These are phyloP conservation scores for Wolfiporia cocos DNA, from an alignment of 1,284 basidiomycete species.

Conservation along the genomic window DNA sequence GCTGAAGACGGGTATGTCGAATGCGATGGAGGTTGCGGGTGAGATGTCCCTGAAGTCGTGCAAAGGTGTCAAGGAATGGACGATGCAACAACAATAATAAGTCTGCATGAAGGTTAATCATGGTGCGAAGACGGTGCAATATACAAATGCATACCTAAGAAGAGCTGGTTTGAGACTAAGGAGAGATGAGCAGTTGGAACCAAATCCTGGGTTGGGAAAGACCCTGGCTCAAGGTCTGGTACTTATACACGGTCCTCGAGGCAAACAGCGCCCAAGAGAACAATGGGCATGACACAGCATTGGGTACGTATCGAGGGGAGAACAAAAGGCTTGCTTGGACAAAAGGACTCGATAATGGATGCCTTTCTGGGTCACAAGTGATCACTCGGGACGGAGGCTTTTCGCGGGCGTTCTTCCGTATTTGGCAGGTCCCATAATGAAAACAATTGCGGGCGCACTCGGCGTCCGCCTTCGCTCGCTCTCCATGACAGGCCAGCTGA, in stretches of 20 bases:
- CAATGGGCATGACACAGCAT: conserved; percentile 24
- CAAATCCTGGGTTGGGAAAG: conserved; percentile 30
- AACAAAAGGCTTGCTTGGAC: conserved; percentile 22
- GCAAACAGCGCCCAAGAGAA: conserved; percentile 21
- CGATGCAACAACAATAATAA: conserved; percentile 18
- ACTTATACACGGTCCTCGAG: conserved; percentile 26
- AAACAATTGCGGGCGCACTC: conserved; percentile 7
- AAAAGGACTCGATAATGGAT: conserved; percentile 22
- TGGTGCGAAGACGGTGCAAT: too few relatives aligned
- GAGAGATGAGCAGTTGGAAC: conserved; percentile 25
- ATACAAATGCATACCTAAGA: conserved; percentile 33
- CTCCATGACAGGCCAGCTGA: neutral
- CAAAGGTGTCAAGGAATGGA: conserved; percentile 23
- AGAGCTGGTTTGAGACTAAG: conserved; percentile 24
- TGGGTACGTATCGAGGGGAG: conserved; percentile 26
- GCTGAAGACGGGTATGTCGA: conserved; percentile 22
- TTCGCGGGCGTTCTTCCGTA: conserved; percentile 13
- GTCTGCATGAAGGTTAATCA: too few relatives aligned
- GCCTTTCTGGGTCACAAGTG: conserved; percentile 25
- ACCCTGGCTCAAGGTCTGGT: conserved; percentile 12
- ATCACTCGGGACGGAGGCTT: conserved; percentile 11
- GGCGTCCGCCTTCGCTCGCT: neutral
- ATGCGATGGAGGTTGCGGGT: conserved; percentile 13
- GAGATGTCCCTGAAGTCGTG: conserved; percentile 20
- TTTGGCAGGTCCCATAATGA: conserved; percentile 10